phyloP scores from a whole-genome alignment of 176 grass and related monocot species.

The Avena eriantha region DNA sequence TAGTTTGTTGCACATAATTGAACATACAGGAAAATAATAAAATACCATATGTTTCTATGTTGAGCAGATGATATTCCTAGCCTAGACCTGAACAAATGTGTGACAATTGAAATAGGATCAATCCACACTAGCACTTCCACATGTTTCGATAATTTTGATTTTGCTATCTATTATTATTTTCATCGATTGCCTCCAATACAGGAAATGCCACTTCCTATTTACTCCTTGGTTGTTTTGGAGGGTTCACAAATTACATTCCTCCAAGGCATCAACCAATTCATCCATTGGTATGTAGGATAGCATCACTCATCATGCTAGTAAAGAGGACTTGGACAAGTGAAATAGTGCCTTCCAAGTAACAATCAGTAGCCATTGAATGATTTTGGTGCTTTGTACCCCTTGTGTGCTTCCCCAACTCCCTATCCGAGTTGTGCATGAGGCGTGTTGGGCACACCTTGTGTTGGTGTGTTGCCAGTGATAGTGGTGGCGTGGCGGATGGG shows the following conservation, averaged over 20 bases:
- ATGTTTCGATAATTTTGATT: not conserved
- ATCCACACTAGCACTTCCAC: not conserved
- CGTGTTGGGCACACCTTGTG: too few relatives aligned
- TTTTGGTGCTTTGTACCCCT: too few relatives aligned
- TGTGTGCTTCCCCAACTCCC: too few relatives aligned
- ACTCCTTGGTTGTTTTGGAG: not conserved
- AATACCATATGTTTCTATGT: not conserved
- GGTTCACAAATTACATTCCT: not conserved
- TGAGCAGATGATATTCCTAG: not conserved
- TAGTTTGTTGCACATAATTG: not conserved
- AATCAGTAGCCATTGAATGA: not conserved
- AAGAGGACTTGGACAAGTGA: not conserved
- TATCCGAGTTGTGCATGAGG: too few relatives aligned
- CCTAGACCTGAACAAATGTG: not conserved
- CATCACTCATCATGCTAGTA: not conserved
- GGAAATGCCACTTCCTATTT: constrained; percentile 8
- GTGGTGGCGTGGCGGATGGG: too few relatives aligned
- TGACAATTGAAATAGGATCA: not conserved
- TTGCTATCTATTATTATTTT: not conserved
- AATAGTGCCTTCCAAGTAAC: not conserved
- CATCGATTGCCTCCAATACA: not conserved
- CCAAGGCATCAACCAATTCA: not conserved
- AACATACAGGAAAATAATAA: not conserved
- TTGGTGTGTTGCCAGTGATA: too few relatives aligned
- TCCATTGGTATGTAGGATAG: not conserved